Percentiles rank a stretch among this genome's conserved stretches.
These are phyloP conservation scores for Dactylellina drechsleri DNA, from an alignment of 2,329 filamentous ascomycete species.

Conservation along the genomic window DNA sequence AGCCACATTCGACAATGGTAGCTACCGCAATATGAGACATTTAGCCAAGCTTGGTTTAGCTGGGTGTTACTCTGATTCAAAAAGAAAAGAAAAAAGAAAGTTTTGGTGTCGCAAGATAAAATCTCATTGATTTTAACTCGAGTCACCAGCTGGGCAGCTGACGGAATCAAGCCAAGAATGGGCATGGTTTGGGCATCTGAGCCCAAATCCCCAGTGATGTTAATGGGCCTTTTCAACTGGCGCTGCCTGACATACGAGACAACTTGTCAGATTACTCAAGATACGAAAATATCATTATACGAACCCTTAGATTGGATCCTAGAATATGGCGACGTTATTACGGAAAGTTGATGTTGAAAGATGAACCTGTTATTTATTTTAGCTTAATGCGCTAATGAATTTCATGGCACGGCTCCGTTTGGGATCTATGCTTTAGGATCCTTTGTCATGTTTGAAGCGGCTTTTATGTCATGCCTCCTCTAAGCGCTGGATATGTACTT, in stretches of 20 bases:
- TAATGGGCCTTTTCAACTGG: conserved; percentile 7
- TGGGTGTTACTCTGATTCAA: conserved; percentile 25
- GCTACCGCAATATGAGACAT: conserved; percentile 53
- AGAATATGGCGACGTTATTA: conserved; percentile 51
- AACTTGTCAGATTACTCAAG: conserved; percentile 40
- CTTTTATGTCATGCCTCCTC: conserved; percentile 15
- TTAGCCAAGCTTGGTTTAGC: conserved; percentile 38
- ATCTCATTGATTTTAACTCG: conserved; percentile 41
- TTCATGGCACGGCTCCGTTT: conserved; percentile 44
- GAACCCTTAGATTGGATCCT: conserved; percentile 3
- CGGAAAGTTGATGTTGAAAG: background rate
- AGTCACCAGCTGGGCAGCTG: conserved; percentile 54
- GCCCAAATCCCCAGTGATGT: conserved; percentile 20
- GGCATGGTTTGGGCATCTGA: conserved; percentile 46
- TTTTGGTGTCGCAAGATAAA: conserved; percentile 37
- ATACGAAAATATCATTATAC: conserved; percentile 7
- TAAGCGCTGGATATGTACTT: conserved; percentile 18
- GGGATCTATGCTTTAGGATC: conserved; percentile 43
- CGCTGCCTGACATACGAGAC: conserved; percentile 20
- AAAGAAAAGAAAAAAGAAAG: conserved; percentile 18
- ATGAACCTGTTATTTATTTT: conserved; percentile 31
- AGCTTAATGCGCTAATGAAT: conserved; percentile 32
- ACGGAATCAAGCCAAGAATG: conserved; percentile 39
- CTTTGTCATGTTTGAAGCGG: conserved; percentile 20
- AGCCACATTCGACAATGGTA: conserved; percentile 53